Percentiles rank a stretch among this genome's conserved stretches.
phyloP scores from a whole-genome alignment of 805 yeast species.

The Maudiozyma pseudohumilis region DNA sequence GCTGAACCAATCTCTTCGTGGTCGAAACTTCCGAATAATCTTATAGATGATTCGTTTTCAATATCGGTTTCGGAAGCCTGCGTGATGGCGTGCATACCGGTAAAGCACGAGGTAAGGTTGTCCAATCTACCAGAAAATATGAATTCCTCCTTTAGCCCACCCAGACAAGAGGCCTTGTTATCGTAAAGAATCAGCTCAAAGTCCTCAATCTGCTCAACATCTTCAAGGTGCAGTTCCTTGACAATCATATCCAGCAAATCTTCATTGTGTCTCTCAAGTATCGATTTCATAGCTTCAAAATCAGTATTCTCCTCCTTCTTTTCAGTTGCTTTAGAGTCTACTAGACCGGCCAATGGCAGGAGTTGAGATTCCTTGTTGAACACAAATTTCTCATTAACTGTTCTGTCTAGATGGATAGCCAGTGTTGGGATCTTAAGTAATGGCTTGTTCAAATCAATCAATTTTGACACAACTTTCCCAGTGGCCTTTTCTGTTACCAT shows the following conservation, averaged over 20 bases:
- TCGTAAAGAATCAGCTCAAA: slow-evolving; percentile 83
- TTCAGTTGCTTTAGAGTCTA: slow-evolving; percentile 23
- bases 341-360: slow-evolving; percentile 73
- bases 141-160: slow-evolving; percentile 86
- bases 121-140: slow-evolving; percentile 87
- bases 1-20: slow-evolving; percentile 94
- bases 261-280: slow-evolving; percentile 66
- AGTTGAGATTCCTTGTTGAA: slow-evolving; percentile 83
- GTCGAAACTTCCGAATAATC: slow-evolving; percentile 76
- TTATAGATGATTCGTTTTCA: slow-evolving; percentile 45
- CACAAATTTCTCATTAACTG: slow-evolving; percentile 67
- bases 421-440: slow-evolving; percentile 84
- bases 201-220: slow-evolving; percentile 60
- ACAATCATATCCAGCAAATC: slow-evolving; percentile 64
- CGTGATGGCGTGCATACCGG: slow-evolving; percentile 64
- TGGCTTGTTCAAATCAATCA: slow-evolving; percentile 77
- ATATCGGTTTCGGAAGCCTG: slow-evolving; percentile 38
- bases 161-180: slow-evolving; percentile 70
- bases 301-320: slow-evolving; percentile 33
- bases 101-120: slow-evolving; percentile 78
- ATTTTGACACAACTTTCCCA: slow-evolving; percentile 48
- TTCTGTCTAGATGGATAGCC: slow-evolving; percentile 84
- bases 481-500: slow-evolving; percentile 42
- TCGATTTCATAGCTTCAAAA: slow-evolving; percentile 54
- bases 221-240: slow-evolving; percentile 42